Evolutionary conservation across 768 basidiomycete species (phyloP).

Genomic region (Ephemerocybe angulata): DNA sequence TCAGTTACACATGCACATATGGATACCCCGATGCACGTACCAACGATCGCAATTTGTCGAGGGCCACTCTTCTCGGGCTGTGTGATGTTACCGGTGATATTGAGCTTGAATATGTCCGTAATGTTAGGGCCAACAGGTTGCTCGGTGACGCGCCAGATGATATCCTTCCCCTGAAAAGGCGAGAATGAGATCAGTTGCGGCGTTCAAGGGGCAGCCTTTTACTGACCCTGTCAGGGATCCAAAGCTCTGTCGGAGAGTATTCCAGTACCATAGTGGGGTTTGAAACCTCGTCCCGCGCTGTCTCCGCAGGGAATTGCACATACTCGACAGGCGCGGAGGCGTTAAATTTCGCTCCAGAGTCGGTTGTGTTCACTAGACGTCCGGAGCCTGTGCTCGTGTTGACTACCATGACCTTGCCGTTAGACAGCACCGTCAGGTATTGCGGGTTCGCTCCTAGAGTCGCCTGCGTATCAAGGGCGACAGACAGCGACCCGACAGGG

Average conservation of each 20-base stretch:
- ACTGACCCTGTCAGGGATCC: slow-evolving; percentile 63
- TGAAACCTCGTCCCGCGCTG: slow-evolving; percentile 34
- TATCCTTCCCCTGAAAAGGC: slow-evolving; percentile 55
- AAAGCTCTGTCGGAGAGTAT: slow-evolving; percentile 50
- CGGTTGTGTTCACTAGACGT: slow-evolving; percentile 45
- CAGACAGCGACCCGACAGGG: slow-evolving; percentile 38
- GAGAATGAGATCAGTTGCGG: slow-evolving; percentile 1
- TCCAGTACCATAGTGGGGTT: slow-evolving; percentile 68
- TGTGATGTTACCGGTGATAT: slow-evolving; percentile 57
- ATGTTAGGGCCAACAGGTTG: slow-evolving; percentile 23
- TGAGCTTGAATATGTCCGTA: slow-evolving; percentile 13
- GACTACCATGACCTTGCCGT: slow-evolving; percentile 55
- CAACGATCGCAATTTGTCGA: slow-evolving; percentile 34
- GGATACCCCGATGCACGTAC: slow-evolving; percentile 9
- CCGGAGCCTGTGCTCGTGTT: slow-evolving; percentile 60
- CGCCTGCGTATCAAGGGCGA: slow-evolving; percentile 45
- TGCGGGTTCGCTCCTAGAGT: slow-evolving; percentile 53
- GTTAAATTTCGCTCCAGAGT: slow-evolving; percentile 31
- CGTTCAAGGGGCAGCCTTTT: not conserved
- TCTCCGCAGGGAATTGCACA: not conserved
- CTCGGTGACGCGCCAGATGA: slow-evolving; percentile 57
- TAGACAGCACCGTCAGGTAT: slow-evolving; percentile 47
- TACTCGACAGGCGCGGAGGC: slow-evolving; percentile 28
- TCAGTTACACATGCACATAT: too few species aligned
- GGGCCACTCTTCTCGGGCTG: slow-evolving; percentile 66